Base-by-base conservation (phyloP, 2,329 filamentous ascomycete genomes). In the Cladosporium phlei region DNA sequence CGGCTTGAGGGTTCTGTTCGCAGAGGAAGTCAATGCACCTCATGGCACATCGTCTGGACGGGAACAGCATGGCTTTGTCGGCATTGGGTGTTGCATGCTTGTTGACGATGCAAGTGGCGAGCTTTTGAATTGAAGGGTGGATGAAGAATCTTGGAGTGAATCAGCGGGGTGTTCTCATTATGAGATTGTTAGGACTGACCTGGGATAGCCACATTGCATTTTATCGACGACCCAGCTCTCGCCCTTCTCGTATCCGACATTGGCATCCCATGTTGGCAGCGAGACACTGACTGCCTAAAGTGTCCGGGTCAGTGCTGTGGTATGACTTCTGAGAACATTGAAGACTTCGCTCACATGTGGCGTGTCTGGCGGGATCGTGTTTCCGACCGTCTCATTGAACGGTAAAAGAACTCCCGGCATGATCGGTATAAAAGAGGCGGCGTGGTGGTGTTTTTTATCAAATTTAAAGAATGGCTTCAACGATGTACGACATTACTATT, bases 221-320 rank as follows among this genome's bases (percentile, higher is more conserved):
- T 83, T 85, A 52, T 77, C 78, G 14, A 93, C 54, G n/a, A 98
- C 87, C 84, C 88, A 93, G 47, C 83, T 73, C 63, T 94, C 78
- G 40, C 89, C 91, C 67, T 98, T 89, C 66, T 98, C 93, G 62
- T 98, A 98, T 30, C 82, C 91, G 29, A 98, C 75, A 60, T 95
- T 97, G 55, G 89, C 76, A 55, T 76, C 77, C 93, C 93, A 98
- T 69, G 89, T 94, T 29, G 93, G 93, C 20, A 98, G 73, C 12
- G 93, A 97, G 32, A 97, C 91, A 66, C 91, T 97, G 55, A 97
- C 88, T 54, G 91, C 93, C 90, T 96, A 55, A 5, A 38, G 19
- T 27, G 16, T 16, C n/a, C 40, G 14, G 17, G 45, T 47, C 29
- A 47, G 45, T 20, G 20, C 11, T 40, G 21, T 24, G 24, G 2